Conservation (phyloP, 2,329 filamentous ascomycete genomes). For the Diplodia seriata region DNA sequence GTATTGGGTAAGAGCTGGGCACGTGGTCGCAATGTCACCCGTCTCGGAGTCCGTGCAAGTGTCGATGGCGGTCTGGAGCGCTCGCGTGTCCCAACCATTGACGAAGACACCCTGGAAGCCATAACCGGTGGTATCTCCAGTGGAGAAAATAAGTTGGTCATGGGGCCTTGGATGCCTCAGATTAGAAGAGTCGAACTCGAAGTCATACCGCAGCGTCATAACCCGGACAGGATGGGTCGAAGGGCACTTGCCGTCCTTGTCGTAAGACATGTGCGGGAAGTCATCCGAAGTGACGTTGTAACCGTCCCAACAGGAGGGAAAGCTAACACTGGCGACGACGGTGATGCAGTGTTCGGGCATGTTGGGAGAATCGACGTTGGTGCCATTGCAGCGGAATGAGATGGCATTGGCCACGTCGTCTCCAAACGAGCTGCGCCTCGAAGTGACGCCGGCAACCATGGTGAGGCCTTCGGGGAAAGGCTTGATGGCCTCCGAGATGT, state of each 20-base stretch:
- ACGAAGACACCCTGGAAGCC: slow-evolving; percentile 74
- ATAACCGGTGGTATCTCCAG: slow-evolving; percentile 75
- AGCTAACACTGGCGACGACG: slow-evolving; percentile 71
- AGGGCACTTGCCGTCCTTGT: slow-evolving; percentile 40
- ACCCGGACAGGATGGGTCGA: slow-evolving; percentile 52
- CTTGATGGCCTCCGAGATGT: slow-evolving; percentile 66
- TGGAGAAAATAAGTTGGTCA: slow-evolving; percentile 65
- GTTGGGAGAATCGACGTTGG: slow-evolving; percentile 56
- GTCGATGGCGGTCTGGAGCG: slow-evolving; percentile 70
- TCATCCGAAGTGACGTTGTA: slow-evolving; percentile 14
- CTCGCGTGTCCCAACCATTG: not conserved
- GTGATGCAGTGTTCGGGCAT: slow-evolving; percentile 71
- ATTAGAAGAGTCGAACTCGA: slow-evolving; percentile 45
- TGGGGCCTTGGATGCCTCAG: slow-evolving; percentile 50
- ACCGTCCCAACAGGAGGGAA: slow-evolving; percentile 60
- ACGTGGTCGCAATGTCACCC: slow-evolving; percentile 66
- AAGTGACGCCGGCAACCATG: slow-evolving; percentile 72
- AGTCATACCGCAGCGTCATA: slow-evolving; percentile 65
- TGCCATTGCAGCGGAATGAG: slow-evolving; percentile 48
- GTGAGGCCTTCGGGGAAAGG: slow-evolving; percentile 74
- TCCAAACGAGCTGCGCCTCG: slow-evolving; percentile 40
- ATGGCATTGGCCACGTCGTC: slow-evolving; percentile 63
- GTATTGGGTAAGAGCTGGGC: slow-evolving; percentile 44
- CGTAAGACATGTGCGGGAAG: slow-evolving; percentile 36
- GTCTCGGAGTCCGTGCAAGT: slow-evolving; percentile 68